Evolutionary conservation across 1,284 basidiomycete species (phyloP), one percentile per base, ranked within the genome.

Genomic region (Earliella scabrosa): DNA sequence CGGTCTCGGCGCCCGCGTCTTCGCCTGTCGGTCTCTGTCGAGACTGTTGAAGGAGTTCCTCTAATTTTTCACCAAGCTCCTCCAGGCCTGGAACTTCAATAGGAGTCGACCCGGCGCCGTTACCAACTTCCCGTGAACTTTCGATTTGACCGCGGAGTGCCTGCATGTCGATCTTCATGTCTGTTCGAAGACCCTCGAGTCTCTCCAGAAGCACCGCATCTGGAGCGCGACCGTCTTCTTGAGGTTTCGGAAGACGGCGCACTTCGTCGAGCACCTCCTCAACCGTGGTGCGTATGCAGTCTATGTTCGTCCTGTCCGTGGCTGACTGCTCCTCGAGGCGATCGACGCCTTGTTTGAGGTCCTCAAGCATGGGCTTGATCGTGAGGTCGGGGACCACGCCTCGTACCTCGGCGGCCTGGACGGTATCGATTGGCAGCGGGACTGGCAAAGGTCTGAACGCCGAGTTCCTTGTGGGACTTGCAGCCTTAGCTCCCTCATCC

Each of bases 21-120:
- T 35, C 39, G 18, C 26, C 26, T n/a, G n/a, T n/a, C 40, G 26
- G 54, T 26, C 10, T 35, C 27, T 41, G 39, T 39, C 59, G 59
- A 24, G 56, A 65, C 7, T 62, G 45, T 16, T 60, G 41, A n/a
- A 66, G 39, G n/a, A 72, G 52, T 14, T 48, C 52, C 24, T 71
- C 68, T 23, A 72, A 40, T 50, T 71, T 71, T 31, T 53, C 60
- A 26, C 67, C 62, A 11, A 71, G 10, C 13, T 64, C 65, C 9
- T 44, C 34, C 23, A 59, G 38, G 23, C 49, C 52, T 3, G 51
- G 51, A 9, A 40, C 29, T 10, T 32, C 34, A 11, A 13, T 27
- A 14, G 38, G 26, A 24, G 26, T 32, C 35, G 20, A 16, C 21
- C n/a, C 11, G 21, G 20, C 11, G 20, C 16, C 23, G 21, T 23